A percentile compares a stretch with the other conserved stretches of the same genome.
These are phyloP conservation scores for Mallotus repandus DNA, from an alignment of 441 rosid genomes.

Conservation along the genomic window DNA sequence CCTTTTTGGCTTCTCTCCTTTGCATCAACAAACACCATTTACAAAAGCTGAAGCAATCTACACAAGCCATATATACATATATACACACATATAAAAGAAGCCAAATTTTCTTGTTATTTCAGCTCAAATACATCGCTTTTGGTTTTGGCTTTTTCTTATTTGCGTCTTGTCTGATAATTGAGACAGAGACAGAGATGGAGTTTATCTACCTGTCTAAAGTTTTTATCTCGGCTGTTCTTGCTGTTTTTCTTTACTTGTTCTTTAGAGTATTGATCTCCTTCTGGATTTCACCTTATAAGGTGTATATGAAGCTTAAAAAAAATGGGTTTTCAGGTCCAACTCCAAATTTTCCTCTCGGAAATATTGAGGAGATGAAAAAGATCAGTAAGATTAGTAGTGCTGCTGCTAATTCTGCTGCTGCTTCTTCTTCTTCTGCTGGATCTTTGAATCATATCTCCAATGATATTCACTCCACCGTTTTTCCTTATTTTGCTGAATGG, in stretches of 20 bases:
- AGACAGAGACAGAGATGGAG: slow-evolving; percentile 27
- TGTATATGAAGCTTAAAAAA: slow-evolving; percentile 50
- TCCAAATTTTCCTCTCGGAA: slow-evolving; percentile 79
- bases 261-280: slow-evolving; percentile 45
- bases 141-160: neutral
- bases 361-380: slow-evolving; percentile 56
- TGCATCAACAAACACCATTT: neutral
- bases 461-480: slow-evolving; percentile 73
- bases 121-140: neutral
- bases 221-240: slow-evolving; percentile 16
- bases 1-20: neutral
- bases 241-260: slow-evolving; percentile 29
- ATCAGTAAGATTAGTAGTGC: slow-evolving; percentile 2
- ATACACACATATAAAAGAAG: too few species aligned
- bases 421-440: slow-evolving; percentile 14
- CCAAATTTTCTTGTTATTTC: neutral
- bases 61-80: too few species aligned
- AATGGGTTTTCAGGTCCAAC: slow-evolving; percentile 77
- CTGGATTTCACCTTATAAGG: slow-evolving; percentile 60
- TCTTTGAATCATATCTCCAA: slow-evolving; percentile 42
- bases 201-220: slow-evolving; percentile 18
- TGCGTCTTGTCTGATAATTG: neutral
- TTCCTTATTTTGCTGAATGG: slow-evolving; percentile 84
- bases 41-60: neutral
- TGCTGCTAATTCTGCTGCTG: neutral